A percentile compares a stretch with the other conserved stretches of the same genome.
Evolutionary conservation across 1,284 basidiomycete genomes (phyloP).

Genomic region (Cutaneotrichosporon arboriforme): DNA sequence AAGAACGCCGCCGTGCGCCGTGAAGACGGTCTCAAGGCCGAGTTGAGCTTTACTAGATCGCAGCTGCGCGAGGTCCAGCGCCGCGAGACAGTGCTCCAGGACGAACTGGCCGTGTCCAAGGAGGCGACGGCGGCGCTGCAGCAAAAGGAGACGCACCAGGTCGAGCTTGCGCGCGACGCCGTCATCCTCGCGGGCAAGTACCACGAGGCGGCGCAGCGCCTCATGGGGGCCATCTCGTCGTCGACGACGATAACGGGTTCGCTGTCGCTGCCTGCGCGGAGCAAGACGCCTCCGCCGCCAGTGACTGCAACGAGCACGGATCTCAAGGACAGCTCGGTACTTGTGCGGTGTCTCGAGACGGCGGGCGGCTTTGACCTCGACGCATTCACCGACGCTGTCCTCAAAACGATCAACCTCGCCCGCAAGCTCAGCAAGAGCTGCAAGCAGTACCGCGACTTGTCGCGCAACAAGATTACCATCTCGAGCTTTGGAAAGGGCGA

Average conservation of each 20-base stretch:
- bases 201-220: constrained; percentile 38
- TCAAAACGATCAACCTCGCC: constrained; percentile 73
- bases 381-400: constrained; percentile 71
- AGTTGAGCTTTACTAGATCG: constrained; percentile 44
- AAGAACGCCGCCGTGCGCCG: constrained; percentile 43
- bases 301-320: constrained; percentile 14
- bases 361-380: constrained; percentile 68
- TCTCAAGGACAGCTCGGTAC: constrained; percentile 28
- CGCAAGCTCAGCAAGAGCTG: constrained; percentile 96
- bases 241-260: constrained; percentile 44
- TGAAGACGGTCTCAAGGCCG: constrained; percentile 46
- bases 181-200: constrained; percentile 39
- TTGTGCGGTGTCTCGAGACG: constrained; percentile 32
- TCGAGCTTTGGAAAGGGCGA: constrained; percentile 88
- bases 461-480: constrained; percentile 89
- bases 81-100: constrained; percentile 38
- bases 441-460: constrained; percentile 83
- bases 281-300: constrained; percentile 7
- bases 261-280: constrained; percentile 18
- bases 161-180: constrained; percentile 37
- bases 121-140: constrained; percentile 28
- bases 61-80: constrained; percentile 43
- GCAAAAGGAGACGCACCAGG: constrained; percentile 31
- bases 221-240: constrained; percentile 38
- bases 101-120: constrained; percentile 41